These are phyloP conservation scores for Pulveroboletus sp. DNA, from an alignment of 768 basidiomycete genomes.

Conservation along the genomic window DNA sequence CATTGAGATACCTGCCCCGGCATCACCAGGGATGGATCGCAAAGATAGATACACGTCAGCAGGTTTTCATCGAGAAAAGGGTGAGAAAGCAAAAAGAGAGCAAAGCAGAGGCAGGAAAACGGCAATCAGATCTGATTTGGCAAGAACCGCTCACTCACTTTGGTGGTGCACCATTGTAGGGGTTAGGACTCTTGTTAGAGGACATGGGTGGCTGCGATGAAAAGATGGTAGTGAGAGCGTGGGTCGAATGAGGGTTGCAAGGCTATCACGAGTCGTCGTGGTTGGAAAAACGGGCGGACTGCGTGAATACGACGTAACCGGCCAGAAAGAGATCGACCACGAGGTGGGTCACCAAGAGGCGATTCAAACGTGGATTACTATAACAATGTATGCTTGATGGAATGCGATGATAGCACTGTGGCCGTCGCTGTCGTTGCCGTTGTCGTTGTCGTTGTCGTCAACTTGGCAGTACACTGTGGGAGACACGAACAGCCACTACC, in stretches of 20 bases:
- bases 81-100: not conserved
- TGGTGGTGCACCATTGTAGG: slow-evolving; percentile 33
- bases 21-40: not conserved
- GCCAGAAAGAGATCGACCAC: slow-evolving; percentile 23
- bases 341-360: slow-evolving; percentile 11
- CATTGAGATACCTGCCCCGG: slow-evolving; percentile 47
- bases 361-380: not conserved
- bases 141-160: slow-evolving; percentile 32
- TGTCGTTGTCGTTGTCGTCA: not conserved
- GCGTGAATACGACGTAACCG: slow-evolving; percentile 5
- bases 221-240: not conserved
- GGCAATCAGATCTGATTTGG: not conserved
- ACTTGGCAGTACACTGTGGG: slow-evolving; percentile 5
- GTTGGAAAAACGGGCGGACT: not conserved
- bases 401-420: not conserved
- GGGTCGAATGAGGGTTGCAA: slow-evolving; percentile 1
- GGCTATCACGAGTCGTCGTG: slow-evolving; percentile 2
- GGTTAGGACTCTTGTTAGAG: slow-evolving; percentile 31
- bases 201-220: slow-evolving; percentile 25
- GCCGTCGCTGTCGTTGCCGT: not conserved
- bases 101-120: not conserved
- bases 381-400: slow-evolving; percentile 1
- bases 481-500: slow-evolving; percentile 3
- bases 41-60: slow-evolving; percentile 5
- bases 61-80: not conserved